phyloP scores from a whole-genome alignment of 371 early-diverging fungal genomes.

The Mucor saturninus region DNA sequence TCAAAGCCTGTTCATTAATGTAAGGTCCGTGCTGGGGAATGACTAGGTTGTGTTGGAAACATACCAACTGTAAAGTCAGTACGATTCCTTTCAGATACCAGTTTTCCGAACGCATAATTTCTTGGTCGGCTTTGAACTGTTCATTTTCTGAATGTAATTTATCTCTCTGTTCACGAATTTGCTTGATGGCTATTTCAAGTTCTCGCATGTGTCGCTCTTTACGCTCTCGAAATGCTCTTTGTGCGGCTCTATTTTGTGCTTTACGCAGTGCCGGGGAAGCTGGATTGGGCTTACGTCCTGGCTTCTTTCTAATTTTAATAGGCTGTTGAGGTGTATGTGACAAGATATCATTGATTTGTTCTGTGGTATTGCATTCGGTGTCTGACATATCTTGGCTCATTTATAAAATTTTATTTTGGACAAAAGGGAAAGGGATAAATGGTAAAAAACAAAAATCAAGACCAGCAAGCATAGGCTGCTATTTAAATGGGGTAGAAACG shows the following conservation, averaged over 20 bases:
- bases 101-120: constrained; percentile 66
- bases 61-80: constrained; percentile 56
- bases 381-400: constrained; percentile 16
- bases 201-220: constrained; percentile 75
- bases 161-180: constrained; percentile 62
- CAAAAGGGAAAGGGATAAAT: background rate
- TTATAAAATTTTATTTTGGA: background rate
- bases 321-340: constrained; percentile 19
- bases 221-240: constrained; percentile 81
- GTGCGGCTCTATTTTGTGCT: constrained; percentile 84
- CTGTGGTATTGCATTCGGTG: constrained; percentile 6
- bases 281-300: constrained; percentile 84
- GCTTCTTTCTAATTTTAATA: constrained; percentile 68
- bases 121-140: constrained; percentile 55
- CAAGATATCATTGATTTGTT: background rate
- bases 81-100: constrained; percentile 63
- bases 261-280: constrained; percentile 75
- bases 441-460: background rate
- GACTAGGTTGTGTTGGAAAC: constrained; percentile 49
- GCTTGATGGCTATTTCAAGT: constrained; percentile 69
- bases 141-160: constrained; percentile 53
- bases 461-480: background rate
- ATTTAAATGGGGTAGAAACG: constrained; percentile 2
- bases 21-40: constrained; percentile 52
- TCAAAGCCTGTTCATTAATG: constrained; percentile 42